Conservation (phyloP, 106 monocot genomes). For the Posidonia australis region DNA sequence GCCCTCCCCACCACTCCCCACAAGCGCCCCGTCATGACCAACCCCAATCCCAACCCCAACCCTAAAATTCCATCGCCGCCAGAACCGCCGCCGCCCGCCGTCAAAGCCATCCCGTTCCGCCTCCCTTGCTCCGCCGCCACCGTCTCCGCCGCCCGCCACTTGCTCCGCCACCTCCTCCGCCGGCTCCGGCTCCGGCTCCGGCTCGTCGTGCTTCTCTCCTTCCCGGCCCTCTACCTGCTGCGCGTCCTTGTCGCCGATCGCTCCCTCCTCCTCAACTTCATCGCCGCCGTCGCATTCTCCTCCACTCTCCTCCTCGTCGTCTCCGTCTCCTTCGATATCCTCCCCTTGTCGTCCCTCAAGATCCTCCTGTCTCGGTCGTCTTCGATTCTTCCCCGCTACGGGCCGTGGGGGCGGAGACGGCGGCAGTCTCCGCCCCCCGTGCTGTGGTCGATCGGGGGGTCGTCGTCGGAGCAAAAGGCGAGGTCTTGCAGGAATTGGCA, state of each 20-base stretch:
- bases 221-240: slow-evolving; percentile 9
- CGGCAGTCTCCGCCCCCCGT: slow-evolving; percentile 15
- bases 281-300: slow-evolving; percentile 14
- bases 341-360: slow-evolving; percentile 11
- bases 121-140: not conserved
- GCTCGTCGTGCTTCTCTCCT: not conserved
- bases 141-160: not conserved
- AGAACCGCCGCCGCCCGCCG: not conserved
- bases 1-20: slow-evolving; percentile 1
- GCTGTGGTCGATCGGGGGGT: slow-evolving; percentile 16
- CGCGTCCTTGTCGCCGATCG: slow-evolving; percentile 1
- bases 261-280: slow-evolving; percentile 13
- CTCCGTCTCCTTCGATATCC: slow-evolving; percentile 6
- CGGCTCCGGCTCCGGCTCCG: slow-evolving; percentile 5
- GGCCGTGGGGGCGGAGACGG: not conserved
- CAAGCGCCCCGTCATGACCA: slow-evolving; percentile 4
- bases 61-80: not conserved
- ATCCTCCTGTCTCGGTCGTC: slow-evolving; percentile 14
- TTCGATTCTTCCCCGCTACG: slow-evolving; percentile 8
- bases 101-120: not conserved
- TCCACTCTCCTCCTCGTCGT: slow-evolving; percentile 14
- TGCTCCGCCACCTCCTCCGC: not conserved
- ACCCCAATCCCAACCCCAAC: not conserved
- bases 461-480: slow-evolving; percentile 19
- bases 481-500: slow-evolving; percentile 64